These are phyloP conservation scores for Corymbia citriodora DNA, from an alignment of 441 rosid genomes.

Conservation along the genomic window DNA sequence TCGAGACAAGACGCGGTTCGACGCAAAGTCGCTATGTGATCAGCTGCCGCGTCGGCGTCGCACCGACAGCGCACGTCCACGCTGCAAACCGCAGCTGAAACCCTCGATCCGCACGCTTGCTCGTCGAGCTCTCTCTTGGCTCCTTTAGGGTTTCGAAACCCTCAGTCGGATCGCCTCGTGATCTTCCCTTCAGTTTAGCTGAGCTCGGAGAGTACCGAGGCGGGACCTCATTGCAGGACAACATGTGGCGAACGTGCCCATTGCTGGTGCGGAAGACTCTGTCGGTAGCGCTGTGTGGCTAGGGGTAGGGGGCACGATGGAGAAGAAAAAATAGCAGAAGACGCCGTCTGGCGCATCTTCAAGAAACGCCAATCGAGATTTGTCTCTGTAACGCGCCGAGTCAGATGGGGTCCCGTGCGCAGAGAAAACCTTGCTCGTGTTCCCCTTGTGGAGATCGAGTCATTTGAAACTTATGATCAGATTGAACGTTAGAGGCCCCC, in stretches of 20 bases:
- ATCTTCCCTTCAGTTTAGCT: background rate
- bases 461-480: background rate
- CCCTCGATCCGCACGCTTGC: background rate
- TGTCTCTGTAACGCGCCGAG: background rate
- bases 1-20: background rate
- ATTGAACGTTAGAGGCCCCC: background rate
- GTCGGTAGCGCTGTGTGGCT: background rate
- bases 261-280: background rate
- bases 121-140: background rate
- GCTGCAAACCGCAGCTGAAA: background rate
- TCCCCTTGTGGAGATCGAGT: background rate
- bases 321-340: background rate
- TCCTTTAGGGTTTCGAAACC: background rate
- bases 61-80: background rate
- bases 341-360: background rate
- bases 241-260: background rate
- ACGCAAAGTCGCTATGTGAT: background rate
- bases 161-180: background rate
- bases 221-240: background rate
- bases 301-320: background rate
- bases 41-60: background rate
- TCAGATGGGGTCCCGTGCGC: background rate
- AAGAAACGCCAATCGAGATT: background rate
- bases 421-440: background rate
- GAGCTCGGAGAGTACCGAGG: background rate